Percentiles rank a stretch among this genome's conserved stretches.
Evolutionary conservation across 176 grass and related monocot species (phyloP).

Genomic region (Lolium multiflorum): DNA sequence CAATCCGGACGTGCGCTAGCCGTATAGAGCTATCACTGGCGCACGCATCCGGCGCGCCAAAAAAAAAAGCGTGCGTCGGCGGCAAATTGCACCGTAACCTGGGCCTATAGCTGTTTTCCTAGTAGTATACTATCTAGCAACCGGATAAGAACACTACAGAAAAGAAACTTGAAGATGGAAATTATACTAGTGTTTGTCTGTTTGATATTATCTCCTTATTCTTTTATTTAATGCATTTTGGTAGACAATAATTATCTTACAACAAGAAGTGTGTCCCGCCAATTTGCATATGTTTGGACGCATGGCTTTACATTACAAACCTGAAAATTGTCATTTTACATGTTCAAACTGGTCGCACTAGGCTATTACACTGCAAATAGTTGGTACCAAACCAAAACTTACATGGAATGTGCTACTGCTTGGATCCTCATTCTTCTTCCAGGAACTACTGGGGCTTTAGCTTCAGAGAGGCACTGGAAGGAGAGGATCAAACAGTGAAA

Average conservation of each 20-base stretch:
- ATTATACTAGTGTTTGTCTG: no score
- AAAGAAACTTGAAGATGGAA: no score
- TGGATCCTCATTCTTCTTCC: background rate
- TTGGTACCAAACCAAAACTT: background rate
- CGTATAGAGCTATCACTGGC: no score
- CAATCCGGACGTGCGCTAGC: no score
- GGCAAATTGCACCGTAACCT: no score
- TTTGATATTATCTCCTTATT: background rate
- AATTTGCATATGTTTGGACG: background rate
- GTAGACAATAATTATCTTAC: background rate
- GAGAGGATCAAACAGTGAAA: background rate
- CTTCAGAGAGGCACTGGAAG: slow-evolving; percentile 42
- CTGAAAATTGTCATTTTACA: background rate
- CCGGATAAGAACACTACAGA: no score
- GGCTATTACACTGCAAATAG: background rate
- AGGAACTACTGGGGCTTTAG: slow-evolving; percentile 26
- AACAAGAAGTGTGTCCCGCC: background rate
- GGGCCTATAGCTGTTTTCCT: no score
- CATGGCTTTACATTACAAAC: background rate
- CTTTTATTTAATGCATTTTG: background rate
- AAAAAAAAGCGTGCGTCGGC: no score
- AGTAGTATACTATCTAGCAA: no score
- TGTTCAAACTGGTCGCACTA: background rate
- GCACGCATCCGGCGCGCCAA: no score
- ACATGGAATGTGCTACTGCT: background rate